Percentiles rank a stretch among this genome's conserved stretches.
These are phyloP conservation scores for Saccharomycopsis babjevae DNA, from an alignment of 805 yeast genomes.

Conservation along the genomic window DNA sequence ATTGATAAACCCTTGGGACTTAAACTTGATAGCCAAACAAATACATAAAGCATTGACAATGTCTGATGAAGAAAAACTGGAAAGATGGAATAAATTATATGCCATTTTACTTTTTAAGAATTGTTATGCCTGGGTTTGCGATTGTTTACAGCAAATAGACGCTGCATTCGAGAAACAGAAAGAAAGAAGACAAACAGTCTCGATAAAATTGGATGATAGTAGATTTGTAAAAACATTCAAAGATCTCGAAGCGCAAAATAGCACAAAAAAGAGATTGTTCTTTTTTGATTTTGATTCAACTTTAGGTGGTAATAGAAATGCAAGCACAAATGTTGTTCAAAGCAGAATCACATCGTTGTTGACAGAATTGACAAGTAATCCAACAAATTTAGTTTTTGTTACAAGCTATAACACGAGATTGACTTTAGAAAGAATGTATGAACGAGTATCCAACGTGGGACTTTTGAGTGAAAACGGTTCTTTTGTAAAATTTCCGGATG, in stretches of 20 bases:
- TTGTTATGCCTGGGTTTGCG: slow-evolving; percentile 62
- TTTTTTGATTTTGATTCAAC: slow-evolving; percentile 42
- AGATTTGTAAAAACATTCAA: slow-evolving; percentile 29
- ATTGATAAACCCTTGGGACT: slow-evolving; percentile 88
- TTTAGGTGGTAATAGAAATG: slow-evolving; percentile 21
- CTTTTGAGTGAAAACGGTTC: slow-evolving; percentile 89
- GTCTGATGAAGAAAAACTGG: slow-evolving; percentile 44
- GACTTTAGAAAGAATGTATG: slow-evolving; percentile 58
- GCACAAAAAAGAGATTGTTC: slow-evolving; percentile 29
- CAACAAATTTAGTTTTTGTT: slow-evolving; percentile 59
- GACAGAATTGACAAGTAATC: slow-evolving; percentile 46
- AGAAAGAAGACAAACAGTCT: slow-evolving; percentile 28
- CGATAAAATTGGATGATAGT: slow-evolving; percentile 25
- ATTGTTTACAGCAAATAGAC: slow-evolving; percentile 44
- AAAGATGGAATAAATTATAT: slow-evolving; percentile 53
- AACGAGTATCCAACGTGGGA: slow-evolving; percentile 61
- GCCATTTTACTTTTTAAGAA: slow-evolving; percentile 56
- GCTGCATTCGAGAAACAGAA: slow-evolving; percentile 41
- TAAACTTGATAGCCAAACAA: slow-evolving; percentile 49
- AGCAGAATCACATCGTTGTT: slow-evolving; percentile 49
- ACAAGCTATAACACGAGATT: slow-evolving; percentile 53
- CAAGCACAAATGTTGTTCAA: slow-evolving; percentile 44
- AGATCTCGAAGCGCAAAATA: slow-evolving; percentile 17
- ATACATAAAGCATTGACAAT: slow-evolving; percentile 59
- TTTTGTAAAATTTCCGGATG: slow-evolving; percentile 40